These are phyloP conservation scores for Lophiostoma macrostomum DNA, from an alignment of 495 filamentous ascomycete genomes.

Conservation along the genomic window DNA sequence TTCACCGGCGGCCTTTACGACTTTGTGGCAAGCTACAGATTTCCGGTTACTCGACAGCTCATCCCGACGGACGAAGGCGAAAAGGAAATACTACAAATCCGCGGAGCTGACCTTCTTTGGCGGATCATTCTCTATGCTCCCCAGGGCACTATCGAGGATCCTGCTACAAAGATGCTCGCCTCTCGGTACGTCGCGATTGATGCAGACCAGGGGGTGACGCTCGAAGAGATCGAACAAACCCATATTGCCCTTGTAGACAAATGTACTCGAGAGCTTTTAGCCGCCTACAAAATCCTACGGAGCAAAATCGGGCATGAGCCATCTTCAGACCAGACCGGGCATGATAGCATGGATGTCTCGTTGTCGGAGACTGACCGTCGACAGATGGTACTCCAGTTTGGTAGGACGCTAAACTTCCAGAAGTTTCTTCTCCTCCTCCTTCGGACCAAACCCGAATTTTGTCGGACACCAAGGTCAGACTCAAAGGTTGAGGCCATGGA, in stretches of 20 bases:
- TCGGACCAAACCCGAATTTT: constrained; percentile 24
- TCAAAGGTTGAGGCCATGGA: constrained; percentile 21
- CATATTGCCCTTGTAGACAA: constrained; percentile 75
- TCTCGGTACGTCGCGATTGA: constrained; percentile 66
- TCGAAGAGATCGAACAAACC: constrained; percentile 59
- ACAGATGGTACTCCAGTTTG: constrained; percentile 19
- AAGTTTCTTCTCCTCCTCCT: constrained; percentile 26
- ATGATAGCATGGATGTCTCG: constrained; percentile 20
- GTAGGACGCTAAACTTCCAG: constrained; percentile 26
- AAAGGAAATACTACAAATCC: constrained; percentile 51
- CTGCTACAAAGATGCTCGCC: constrained; percentile 67
- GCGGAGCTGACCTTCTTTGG: constrained; percentile 78
- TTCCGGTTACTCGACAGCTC: constrained; percentile 2
- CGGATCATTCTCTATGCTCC: constrained; percentile 71
- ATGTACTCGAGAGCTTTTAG: constrained; percentile 66
- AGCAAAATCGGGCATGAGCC: neutral
- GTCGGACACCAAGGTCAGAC: constrained; percentile 18
- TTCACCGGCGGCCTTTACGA: constrained; percentile 65
- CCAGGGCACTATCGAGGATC: constrained; percentile 63
- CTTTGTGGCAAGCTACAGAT: constrained; percentile 60
- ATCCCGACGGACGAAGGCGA: constrained; percentile 2
- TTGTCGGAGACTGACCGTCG: constrained; percentile 2
- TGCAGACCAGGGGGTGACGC: constrained; percentile 44
- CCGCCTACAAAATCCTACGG: constrained; percentile 17
- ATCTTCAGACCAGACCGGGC: neutral